Percentiles rank a stretch among this genome's conserved stretches.
These are phyloP conservation scores for Coniosporium tulheliwenetii DNA, from an alignment of 2,329 filamentous ascomycete species.

Conservation along the genomic window DNA sequence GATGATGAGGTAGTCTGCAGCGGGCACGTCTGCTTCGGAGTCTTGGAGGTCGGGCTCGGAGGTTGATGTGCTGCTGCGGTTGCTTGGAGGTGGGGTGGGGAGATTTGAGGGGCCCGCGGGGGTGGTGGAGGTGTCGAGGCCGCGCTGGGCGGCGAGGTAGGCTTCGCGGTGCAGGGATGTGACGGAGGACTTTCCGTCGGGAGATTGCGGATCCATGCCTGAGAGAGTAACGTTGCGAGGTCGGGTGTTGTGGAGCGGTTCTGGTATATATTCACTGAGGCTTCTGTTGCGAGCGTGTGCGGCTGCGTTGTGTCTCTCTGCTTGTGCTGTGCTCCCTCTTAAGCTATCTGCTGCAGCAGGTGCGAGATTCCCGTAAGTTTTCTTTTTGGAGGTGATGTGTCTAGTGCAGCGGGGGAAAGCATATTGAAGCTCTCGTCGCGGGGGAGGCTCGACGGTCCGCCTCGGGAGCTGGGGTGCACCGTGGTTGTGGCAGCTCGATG, in stretches of 20 bases:
- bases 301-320: constrained; percentile 8
- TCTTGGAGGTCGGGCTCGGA: constrained; percentile 28
- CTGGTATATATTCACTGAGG: constrained; percentile 75
- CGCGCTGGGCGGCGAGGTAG: constrained; percentile 64
- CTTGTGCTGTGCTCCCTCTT: constrained; percentile 9
- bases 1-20: constrained; percentile 26
- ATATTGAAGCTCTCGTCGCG: constrained; percentile 7
- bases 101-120: constrained; percentile 30
- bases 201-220: constrained; percentile 22
- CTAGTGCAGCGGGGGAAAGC: neutral
- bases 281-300: constrained; percentile 61
- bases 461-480: constrained; percentile 15
- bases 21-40: constrained; percentile 26
- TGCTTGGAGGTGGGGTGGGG: constrained; percentile 72
- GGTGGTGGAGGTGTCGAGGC: constrained; percentile 45
- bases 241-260: constrained; percentile 50
- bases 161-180: constrained; percentile 57
- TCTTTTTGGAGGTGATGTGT: constrained; percentile 21
- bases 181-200: constrained; percentile 32
- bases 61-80: constrained; percentile 43
- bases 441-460: constrained; percentile 7
- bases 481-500: constrained; percentile 14
- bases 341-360: constrained; percentile 21
- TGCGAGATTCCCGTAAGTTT: constrained; percentile 28
- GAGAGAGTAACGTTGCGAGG: constrained; percentile 56